Conservation (phyloP, 371 early-diverging fungal genomes). For the Blakeslea trispora region DNA sequence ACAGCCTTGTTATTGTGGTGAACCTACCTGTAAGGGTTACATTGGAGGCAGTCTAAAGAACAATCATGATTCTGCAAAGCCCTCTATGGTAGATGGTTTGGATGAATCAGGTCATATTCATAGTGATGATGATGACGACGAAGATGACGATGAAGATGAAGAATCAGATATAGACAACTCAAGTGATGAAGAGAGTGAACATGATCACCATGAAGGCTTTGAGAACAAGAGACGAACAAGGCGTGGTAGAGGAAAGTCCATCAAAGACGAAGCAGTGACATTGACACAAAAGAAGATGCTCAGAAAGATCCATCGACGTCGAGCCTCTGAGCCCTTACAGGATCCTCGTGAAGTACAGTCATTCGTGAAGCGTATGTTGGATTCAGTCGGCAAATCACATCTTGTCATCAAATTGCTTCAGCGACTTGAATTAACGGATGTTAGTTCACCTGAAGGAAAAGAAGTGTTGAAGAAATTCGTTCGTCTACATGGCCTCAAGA, state of each 20-base stretch:
- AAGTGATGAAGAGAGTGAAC: too few species aligned
- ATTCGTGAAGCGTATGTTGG: constrained; percentile 64
- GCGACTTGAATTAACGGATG: constrained; percentile 32
- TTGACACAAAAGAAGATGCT: constrained; percentile 31
- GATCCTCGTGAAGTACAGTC: constrained; percentile 59
- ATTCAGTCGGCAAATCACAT: constrained; percentile 54
- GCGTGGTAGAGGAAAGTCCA: not conserved
- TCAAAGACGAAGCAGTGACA: constrained; percentile 25
- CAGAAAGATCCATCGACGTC: constrained; percentile 14
- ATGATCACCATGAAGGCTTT: constrained; percentile 26
- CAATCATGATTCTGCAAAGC: constrained; percentile 3
- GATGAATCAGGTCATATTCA: constrained; percentile 8
- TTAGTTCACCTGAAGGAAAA: constrained; percentile 21
- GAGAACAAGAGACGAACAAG: too few species aligned
- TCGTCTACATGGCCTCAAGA: constrained; percentile 39
- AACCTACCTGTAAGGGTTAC: constrained; percentile 80
- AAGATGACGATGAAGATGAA: constrained; percentile 43
- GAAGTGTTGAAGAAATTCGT: constrained; percentile 34
- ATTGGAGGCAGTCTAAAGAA: constrained; percentile 71
- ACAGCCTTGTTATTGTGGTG: constrained; percentile 91
- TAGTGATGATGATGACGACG: constrained; percentile 25
- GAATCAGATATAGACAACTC: constrained; percentile 17
- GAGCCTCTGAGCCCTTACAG: constrained; percentile 37
- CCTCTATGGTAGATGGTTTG: constrained; percentile 10
- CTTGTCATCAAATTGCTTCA: constrained; percentile 46